These are phyloP conservation scores for Cytospora piceae DNA, from an alignment of 2,329 filamentous ascomycete genomes.

Conservation along the genomic window DNA sequence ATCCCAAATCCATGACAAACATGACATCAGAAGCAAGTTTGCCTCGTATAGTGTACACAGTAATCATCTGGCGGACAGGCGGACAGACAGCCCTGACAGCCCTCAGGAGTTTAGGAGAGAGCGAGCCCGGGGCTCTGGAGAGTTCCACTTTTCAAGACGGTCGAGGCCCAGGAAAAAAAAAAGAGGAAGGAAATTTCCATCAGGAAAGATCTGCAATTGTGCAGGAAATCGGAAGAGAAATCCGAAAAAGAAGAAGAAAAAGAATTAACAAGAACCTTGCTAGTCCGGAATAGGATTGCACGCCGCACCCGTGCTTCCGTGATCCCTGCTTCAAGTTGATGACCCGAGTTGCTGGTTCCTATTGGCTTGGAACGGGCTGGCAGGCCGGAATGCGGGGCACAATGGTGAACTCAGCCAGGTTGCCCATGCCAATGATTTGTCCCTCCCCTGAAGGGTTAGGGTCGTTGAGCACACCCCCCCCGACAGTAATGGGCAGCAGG, in stretches of 20 bases:
- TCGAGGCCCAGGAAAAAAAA: neutral
- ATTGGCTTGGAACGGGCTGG: neutral
- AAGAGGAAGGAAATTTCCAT: neutral
- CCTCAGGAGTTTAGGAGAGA: neutral
- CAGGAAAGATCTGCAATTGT: neutral
- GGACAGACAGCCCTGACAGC: too few relatives aligned
- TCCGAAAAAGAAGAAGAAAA: neutral
- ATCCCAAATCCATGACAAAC: neutral
- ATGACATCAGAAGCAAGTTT: slow-evolving; percentile 3
- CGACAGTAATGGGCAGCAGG: too few relatives aligned
- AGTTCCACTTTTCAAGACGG: neutral
- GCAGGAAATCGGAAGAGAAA: neutral
- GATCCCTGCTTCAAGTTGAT: neutral
- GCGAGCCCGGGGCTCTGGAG: slow-evolving; percentile 1
- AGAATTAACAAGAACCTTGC: neutral
- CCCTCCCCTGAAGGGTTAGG: too few relatives aligned
- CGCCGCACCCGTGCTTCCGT: neutral
- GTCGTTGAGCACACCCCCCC: neutral
- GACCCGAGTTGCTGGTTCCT: neutral
- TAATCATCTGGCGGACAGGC: too few relatives aligned
- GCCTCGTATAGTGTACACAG: too few relatives aligned
- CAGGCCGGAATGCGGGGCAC: too few relatives aligned
- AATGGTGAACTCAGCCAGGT: too few relatives aligned
- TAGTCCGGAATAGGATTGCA: neutral
- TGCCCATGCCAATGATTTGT: too few relatives aligned